Percentiles rank a stretch among this genome's conserved stretches.
phyloP scores from a whole-genome alignment of 176 grass and related monocot species.

The Oryza punctata region DNA sequence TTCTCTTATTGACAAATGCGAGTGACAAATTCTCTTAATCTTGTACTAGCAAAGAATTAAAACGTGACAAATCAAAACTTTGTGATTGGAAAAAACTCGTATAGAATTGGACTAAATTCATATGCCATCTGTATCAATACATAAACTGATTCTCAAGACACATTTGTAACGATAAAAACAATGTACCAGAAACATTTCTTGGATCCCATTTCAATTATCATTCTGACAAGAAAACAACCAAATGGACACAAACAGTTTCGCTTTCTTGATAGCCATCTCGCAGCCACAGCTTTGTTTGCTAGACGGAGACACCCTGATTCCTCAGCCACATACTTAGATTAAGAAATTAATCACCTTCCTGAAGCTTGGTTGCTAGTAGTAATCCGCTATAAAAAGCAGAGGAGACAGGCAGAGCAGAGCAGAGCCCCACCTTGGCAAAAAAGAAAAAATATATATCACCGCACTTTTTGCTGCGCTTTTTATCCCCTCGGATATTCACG shows the following conservation, averaged over 20 bases:
- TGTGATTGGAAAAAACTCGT: too few species aligned
- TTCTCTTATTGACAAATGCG: neutral
- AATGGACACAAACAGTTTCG: neutral
- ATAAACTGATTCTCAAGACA: neutral
- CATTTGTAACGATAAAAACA: neutral
- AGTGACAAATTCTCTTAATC: too few species aligned
- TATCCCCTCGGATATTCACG: neutral
- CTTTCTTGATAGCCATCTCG: neutral
- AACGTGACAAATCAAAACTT: too few species aligned
- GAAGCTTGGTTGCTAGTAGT: neutral
- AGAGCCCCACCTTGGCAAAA: neutral
- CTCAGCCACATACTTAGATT: neutral
- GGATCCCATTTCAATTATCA: neutral
- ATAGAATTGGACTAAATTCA: neutral
- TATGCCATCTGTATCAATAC: neutral
- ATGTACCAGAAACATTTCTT: neutral
- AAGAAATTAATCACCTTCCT: neutral
- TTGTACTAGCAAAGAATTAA: too few species aligned
- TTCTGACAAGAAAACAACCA: neutral
- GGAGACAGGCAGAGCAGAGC: neutral
- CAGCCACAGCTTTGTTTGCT: slow-evolving; percentile 3
- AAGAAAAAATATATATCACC: neutral
- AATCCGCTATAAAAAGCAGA: neutral
- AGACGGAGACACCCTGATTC: slow-evolving; percentile 6
- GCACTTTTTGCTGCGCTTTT: slow-evolving; percentile 35